Evolutionary conservation across 2,329 filamentous ascomycete genomes (phyloP), one percentile per base, ranked within the genome.

Genomic region (Colletotrichum nymphaeae): DNA sequence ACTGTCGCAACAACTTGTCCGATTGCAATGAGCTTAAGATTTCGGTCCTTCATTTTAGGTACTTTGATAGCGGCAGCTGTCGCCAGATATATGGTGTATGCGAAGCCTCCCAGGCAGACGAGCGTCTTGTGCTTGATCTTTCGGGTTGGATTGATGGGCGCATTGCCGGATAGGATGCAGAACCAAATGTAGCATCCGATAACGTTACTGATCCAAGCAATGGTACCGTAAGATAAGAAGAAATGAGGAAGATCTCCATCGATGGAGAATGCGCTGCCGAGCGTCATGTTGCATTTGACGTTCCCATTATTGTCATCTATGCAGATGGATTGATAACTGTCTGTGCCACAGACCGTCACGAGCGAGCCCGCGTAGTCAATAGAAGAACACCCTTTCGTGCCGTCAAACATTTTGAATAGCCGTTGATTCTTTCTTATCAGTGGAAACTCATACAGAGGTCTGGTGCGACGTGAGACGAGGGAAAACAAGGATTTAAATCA

Each of bases 151-250:
- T 26, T 37, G 9, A 62, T 56, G 2, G 65, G 65, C 1, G 56
- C 16, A 2, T 22, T 32, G 28, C 56, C 56, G 16, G 11, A n/a
- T 14, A 67, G 7, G 16, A 67, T 9, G 6, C 8, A 22, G 22
- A 22, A 11, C 65, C 65, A 67, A 1, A 37, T 67, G 37, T 46
- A 67, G 3, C 62, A 4, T 3, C 30, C 65, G 5, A 62, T 24
- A 14, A 67, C 6, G 22, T 53, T 62, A 22, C 30, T 62, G 11
- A 62, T 4, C 37, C 46, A 32, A 5, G 56, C 56, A 16, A 42
- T 28, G 1, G 56, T 53, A 7, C 65, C 65, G 19, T 67, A 67
- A 22, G 65, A 56, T 16, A 67, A 16, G 16, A 62, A 53, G 16
- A 53, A 42, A 12, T 53, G n/a, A 3, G 9, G 16, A 6, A 67